Evolutionary conservation across 257 asterid genomes (phyloP), one percentile per base, ranked within the genome.

Genomic region (Primulina eburnea): DNA sequence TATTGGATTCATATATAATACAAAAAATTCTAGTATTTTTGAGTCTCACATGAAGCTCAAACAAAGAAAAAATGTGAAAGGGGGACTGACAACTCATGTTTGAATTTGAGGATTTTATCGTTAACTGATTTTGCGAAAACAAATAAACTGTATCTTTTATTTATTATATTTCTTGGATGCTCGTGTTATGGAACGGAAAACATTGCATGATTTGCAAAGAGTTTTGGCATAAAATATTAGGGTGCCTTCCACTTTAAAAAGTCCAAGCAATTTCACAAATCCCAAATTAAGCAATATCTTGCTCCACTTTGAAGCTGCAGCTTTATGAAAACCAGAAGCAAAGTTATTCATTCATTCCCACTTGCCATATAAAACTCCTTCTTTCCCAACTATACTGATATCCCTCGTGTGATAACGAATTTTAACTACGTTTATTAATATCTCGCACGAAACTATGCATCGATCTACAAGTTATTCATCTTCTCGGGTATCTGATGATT

Each of bases 401-500:
- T 32, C 61, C n/a, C 26, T 12, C 32, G 17, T 70, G n/a, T 70
- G n/a, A 32, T 33, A 7, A 40, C 18, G 16, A 56, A 3, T 38
- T 65, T 40, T 62, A 12, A 71, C 52, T 60, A 68, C 67, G 73
- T 68, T 62, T 66, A 43, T 28, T 50, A 30, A 1, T 58, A n/a
- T 57, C 8, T 20, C 16, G 11, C 29, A n/a, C 21, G 65, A 50
- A 24, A 62, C 75, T 9, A 86, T 88, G 90, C 81, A 86, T 67
- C 86, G 95, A 62, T 64, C 89, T 12, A 60, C 85, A 5, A 80
- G 84, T 40, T 74, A 82, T 38, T 68, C 84, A 20, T 30, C 82
- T 0, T 69, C 78, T 61, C 78, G 86, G 11, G 34, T 70, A 17
- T 82, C 90, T 0, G 83, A 81, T 16, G 90, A 88, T 50, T 78